A percentile compares a stretch with the other conserved stretches of the same genome.
Conservation (phyloP, 2,329 filamentous ascomycete genomes). For the Akanthomyces muscarius region DNA sequence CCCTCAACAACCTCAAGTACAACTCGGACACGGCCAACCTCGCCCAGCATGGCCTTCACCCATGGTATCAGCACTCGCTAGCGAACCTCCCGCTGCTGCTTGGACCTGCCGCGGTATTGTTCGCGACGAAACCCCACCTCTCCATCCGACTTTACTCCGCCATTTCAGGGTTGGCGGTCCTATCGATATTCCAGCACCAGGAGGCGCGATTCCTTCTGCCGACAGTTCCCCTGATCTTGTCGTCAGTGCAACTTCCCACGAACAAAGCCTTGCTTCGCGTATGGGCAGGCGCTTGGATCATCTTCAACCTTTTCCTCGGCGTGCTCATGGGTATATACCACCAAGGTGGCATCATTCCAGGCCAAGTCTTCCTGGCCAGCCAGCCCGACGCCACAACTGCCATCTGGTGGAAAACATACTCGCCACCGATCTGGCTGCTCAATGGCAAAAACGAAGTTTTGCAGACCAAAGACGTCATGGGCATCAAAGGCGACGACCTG, state of each 20-base stretch:
- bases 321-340: constrained; percentile 77
- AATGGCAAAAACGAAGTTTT: constrained; percentile 71
- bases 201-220: constrained; percentile 76
- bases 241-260: constrained; percentile 64
- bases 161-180: constrained; percentile 63
- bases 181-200: constrained; percentile 74
- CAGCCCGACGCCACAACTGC: constrained; percentile 65
- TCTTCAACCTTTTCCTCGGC: constrained; percentile 66
- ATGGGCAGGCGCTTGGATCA: constrained; percentile 61
- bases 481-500: constrained; percentile 58
- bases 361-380: constrained; percentile 69
- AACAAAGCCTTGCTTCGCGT: constrained; percentile 44
- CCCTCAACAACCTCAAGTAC: constrained; percentile 73
- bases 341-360: constrained; percentile 73
- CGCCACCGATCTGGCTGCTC: constrained; percentile 74
- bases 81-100: constrained; percentile 69
- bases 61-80: constrained; percentile 72
- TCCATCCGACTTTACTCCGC: constrained; percentile 68
- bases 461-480: constrained; percentile 70
- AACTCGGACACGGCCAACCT: constrained; percentile 68
- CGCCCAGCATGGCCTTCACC: constrained; percentile 71
- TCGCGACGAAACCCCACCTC: constrained; percentile 54
- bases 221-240: constrained; percentile 70
- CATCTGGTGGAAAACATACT: constrained; percentile 85
- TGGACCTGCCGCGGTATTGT: constrained; percentile 61